Conservation (phyloP, 2,329 filamentous ascomycete species). For the Cytospora schulzeri region DNA sequence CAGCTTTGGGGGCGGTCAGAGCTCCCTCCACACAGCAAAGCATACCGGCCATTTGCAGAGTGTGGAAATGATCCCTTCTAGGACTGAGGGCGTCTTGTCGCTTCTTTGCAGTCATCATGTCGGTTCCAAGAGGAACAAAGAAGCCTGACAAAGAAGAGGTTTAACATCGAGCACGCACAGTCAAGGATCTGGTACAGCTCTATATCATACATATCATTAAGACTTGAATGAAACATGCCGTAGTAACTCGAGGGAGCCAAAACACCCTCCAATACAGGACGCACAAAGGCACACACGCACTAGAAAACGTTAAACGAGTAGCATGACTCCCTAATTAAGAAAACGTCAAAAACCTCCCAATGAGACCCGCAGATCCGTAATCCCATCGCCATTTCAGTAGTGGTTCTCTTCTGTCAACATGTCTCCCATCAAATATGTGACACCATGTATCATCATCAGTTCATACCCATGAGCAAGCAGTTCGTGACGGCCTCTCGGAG, state of each 20-base stretch:
- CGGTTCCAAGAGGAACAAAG: conserved; percentile 19
- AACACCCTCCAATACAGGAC: conserved; percentile 5
- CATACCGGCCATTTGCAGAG: neutral
- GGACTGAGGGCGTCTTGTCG: neutral
- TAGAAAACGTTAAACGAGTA: conserved; percentile 27
- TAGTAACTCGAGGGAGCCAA: conserved; percentile 4
- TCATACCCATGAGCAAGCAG: conserved; percentile 36
- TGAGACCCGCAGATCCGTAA: conserved; percentile 27
- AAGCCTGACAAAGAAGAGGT: neutral
- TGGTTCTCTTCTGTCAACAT: conserved; percentile 30
- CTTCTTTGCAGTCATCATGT: conserved; percentile 2
- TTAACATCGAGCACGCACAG: neutral
- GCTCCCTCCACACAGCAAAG: conserved; percentile 8
- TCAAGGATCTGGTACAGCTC: neutral
- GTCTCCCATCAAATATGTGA: conserved; percentile 37
- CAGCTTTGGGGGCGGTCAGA: conserved; percentile 16
- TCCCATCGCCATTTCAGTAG: conserved; percentile 24
- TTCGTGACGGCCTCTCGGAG: conserved; percentile 16
- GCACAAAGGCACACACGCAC: conserved; percentile 25
- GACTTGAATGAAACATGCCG: conserved; percentile 8
- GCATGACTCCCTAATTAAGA: conserved; percentile 31
- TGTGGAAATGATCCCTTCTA: neutral
- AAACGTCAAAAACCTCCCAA: conserved; percentile 28
- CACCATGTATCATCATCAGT: conserved; percentile 38
- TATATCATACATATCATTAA: conserved; percentile 12